Conservation (phyloP, 768 basidiomycete genomes). For the Fibroporia radiculosa region DNA sequence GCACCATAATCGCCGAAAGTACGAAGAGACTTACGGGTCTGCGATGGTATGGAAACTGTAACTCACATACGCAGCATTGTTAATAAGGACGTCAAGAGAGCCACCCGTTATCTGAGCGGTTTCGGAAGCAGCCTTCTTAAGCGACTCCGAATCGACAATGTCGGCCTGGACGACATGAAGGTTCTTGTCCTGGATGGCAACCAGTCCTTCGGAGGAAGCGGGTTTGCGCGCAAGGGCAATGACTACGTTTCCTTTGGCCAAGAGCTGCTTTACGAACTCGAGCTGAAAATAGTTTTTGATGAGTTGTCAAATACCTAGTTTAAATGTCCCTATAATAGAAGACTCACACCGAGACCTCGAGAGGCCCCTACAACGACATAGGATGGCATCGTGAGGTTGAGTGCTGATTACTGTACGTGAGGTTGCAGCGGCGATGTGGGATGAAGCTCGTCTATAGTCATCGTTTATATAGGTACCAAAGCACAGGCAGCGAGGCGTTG, state of each 20-base stretch:
- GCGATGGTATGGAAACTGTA: slow-evolving; percentile 9
- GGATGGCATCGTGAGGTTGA: slow-evolving; percentile 20
- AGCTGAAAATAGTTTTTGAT: slow-evolving; percentile 2
- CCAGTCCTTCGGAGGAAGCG: slow-evolving; percentile 7
- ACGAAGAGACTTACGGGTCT: slow-evolving; percentile 16
- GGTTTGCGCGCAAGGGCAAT: slow-evolving; percentile 18
- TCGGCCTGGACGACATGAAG: slow-evolving; percentile 31
- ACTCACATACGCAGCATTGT: slow-evolving; percentile 25
- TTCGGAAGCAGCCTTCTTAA: slow-evolving; percentile 26
- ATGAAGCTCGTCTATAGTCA: too few relatives aligned
- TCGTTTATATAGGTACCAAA: too few relatives aligned
- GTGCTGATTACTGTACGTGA: too few relatives aligned
- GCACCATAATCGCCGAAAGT: neutral
- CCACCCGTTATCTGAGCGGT: slow-evolving; percentile 24
- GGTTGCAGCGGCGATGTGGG: too few relatives aligned
- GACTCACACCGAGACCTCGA: slow-evolving; percentile 21
- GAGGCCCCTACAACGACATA: slow-evolving; percentile 18
- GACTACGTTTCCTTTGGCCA: slow-evolving; percentile 13
- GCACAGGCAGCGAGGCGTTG: too few relatives aligned
- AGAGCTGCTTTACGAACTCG: slow-evolving; percentile 20
- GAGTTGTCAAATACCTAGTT: neutral
- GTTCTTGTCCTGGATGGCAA: slow-evolving; percentile 16
- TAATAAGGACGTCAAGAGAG: slow-evolving; percentile 30
- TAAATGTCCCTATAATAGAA: too few relatives aligned
- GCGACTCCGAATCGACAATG: slow-evolving; percentile 21